Evolutionary conservation across 2,329 filamentous ascomycete genomes (phyloP), one percentile per base, ranked within the genome.

Genomic region (Trichoderma sp.): DNA sequence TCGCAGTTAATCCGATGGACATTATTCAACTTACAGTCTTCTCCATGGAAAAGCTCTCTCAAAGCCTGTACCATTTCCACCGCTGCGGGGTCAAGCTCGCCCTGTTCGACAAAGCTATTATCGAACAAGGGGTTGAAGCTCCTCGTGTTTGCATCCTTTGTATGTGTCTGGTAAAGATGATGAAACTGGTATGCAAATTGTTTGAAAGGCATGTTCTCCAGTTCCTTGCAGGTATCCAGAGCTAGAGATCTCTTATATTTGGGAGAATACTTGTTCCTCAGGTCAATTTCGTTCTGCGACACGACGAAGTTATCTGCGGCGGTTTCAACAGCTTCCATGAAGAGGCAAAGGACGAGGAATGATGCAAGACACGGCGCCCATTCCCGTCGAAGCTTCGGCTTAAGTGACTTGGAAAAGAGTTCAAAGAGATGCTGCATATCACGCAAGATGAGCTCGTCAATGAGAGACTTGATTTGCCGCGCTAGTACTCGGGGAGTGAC

Each of bases 101-200:
- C 85, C 50, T 85, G 82, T 75, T 85, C 82, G 24, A 84, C 80
- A 68, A 85, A 83, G 56, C 81, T 80, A 63, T 83, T 81, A 78
- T 90, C 88, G 8, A 87, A 77, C n/a, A 91, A 80, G 21, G 89
- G 89, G 78, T 91, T 91, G 79, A 90, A 91, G 66, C 88, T 84
- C 81, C 84, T 87, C 8, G 85, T 81, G 60, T 85, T 85, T 4
- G 84, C 84, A 77, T 90, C 88, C 77, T 84, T 84, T 73, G 84
- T 85, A 80, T 90, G 88, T 24, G 89, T 91, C 83, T 90, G 88
- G 79, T 90, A 91, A 74, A 90, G 85, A 79, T 90, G 86, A 81
- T 91, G 89, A 80, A 91, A 91, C 81, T 90, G 89, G 77, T 88
- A 89, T 4, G 88, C 88, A 79, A 91, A 90, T 81, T 91, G 89